phyloP scores from a whole-genome alignment of 208 protist genomes.

The Trypanosoma boissoni region DNA sequence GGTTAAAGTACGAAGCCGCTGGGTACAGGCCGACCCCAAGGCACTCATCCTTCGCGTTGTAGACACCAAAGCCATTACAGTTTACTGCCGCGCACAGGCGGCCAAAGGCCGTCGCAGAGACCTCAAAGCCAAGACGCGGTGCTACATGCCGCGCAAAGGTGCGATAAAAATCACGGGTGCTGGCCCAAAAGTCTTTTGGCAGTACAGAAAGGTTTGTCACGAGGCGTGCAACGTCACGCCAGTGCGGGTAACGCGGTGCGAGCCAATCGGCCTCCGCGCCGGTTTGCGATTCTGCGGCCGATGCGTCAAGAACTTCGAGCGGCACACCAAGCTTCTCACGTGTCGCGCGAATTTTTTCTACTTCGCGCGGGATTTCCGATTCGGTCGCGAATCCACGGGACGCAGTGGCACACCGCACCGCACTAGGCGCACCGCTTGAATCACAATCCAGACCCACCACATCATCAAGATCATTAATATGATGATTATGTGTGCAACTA shows the following conservation, averaged over 20 bases:
- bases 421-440: no score
- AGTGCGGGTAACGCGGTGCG: no score
- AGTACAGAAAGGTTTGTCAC: slow-evolving; percentile 67
- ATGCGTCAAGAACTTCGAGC: slow-evolving; percentile 18
- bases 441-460: no score
- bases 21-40: slow-evolving; percentile 58
- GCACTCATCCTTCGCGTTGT: slow-evolving; percentile 36
- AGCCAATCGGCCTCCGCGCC: no score
- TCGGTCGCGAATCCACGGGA: slow-evolving; percentile 1
- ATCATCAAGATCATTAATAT: no score
- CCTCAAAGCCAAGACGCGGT: slow-evolving; percentile 27
- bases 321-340: background rate
- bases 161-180: slow-evolving; percentile 53
- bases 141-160: slow-evolving; percentile 43
- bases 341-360: slow-evolving; percentile 7
- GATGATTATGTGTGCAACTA: no score
- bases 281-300: slow-evolving; percentile 2
- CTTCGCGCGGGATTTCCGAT: slow-evolving; percentile 17
- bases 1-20: slow-evolving; percentile 75
- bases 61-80: slow-evolving; percentile 73
- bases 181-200: slow-evolving; percentile 40
- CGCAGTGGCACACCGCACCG: no score
- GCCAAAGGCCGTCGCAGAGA: slow-evolving; percentile 44
- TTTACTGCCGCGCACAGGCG: slow-evolving; percentile 53
- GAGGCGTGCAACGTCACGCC: slow-evolving; percentile 42